Conservation (phyloP, 306 rosid species). For the Cucurbita moschata region DNA sequence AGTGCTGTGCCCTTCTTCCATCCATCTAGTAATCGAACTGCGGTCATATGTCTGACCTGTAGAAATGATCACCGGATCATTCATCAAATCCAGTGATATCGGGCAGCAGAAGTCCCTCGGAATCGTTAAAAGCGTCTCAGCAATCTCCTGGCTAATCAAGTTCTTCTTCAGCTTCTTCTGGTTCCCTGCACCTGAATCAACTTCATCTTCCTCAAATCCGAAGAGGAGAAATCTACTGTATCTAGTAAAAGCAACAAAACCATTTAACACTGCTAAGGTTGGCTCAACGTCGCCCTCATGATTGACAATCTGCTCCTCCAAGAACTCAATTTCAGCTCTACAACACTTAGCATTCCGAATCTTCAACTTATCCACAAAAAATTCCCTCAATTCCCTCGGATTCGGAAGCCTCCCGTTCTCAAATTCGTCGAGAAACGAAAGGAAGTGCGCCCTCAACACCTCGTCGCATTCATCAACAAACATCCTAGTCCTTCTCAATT, state of each 20-base stretch:
- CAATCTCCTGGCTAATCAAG: conserved; percentile 55
- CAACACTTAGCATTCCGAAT: conserved; percentile 53
- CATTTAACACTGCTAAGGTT: conserved; percentile 54
- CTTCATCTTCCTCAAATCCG: conserved; percentile 76
- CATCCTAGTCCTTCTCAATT: conserved; percentile 41
- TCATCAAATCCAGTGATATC: conserved; percentile 74
- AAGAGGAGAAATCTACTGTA: conserved; percentile 76
- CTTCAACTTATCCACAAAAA: conserved; percentile 39
- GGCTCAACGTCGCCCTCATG: conserved; percentile 88
- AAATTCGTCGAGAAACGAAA: conserved; percentile 42
- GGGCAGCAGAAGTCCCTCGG: conserved; percentile 85
- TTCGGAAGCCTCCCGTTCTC: conserved; percentile 49
- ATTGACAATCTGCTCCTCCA: conserved; percentile 92
- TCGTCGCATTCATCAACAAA: conserved; percentile 57
- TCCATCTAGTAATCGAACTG: conserved; percentile 69
- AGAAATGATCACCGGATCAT: conserved; percentile 69
- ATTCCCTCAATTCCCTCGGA: conserved; percentile 28
- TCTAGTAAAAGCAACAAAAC: conserved; percentile 75
- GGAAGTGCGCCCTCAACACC: conserved; percentile 30
- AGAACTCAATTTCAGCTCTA: conserved; percentile 56
- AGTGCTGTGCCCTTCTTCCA: conserved; percentile 84
- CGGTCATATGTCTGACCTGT: conserved; percentile 89
- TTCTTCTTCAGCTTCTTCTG: conserved; percentile 41
- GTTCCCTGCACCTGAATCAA: conserved; percentile 23
- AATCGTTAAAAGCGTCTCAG: conserved; percentile 53